Conservation (phyloP, 495 filamentous ascomycete species). For the Daldinia decipiens region DNA sequence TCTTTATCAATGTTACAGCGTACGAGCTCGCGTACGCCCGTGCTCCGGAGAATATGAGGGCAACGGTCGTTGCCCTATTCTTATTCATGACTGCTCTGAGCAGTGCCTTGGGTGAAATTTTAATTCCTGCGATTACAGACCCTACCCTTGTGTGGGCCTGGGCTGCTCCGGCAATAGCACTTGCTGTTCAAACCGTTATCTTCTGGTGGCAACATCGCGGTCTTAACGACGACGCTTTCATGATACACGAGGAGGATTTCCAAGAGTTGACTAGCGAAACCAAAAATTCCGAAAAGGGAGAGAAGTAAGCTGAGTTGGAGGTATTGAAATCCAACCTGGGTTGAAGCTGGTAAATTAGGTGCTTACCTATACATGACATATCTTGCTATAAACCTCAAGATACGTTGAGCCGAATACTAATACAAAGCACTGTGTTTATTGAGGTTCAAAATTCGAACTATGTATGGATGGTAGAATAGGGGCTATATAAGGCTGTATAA, state of each 20-base stretch:
- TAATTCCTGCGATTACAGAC: conserved; percentile 65
- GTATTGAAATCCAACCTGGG: background rate
- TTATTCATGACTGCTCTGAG: conserved; percentile 63
- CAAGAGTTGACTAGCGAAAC: background rate
- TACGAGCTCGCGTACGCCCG: conserved; percentile 73
- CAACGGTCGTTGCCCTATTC: conserved; percentile 67
- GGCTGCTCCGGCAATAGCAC: conserved; percentile 60
- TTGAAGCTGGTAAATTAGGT: background rate
- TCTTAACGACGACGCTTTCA: conserved; percentile 59
- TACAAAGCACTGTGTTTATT: too few relatives aligned
- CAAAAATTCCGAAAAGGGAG: conserved; percentile 8
- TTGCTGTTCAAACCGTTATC: conserved; percentile 58
- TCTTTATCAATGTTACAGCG: conserved; percentile 69
- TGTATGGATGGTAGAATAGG: too few relatives aligned
- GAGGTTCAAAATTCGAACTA: too few relatives aligned
- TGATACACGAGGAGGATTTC: conserved; percentile 46
- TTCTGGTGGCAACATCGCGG: conserved; percentile 60
- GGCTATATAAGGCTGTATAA: too few relatives aligned
- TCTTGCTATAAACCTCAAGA: too few relatives aligned
- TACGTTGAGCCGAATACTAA: too few relatives aligned
- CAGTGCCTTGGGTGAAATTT: conserved; percentile 63
- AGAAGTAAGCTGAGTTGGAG: background rate
- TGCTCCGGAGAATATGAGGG: conserved; percentile 68
- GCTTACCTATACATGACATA: background rate
- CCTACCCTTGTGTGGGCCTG: conserved; percentile 65